These are phyloP conservation scores for Dryadomyces quercivorus DNA, from an alignment of 2,329 filamentous ascomycete genomes.

Conservation along the genomic window DNA sequence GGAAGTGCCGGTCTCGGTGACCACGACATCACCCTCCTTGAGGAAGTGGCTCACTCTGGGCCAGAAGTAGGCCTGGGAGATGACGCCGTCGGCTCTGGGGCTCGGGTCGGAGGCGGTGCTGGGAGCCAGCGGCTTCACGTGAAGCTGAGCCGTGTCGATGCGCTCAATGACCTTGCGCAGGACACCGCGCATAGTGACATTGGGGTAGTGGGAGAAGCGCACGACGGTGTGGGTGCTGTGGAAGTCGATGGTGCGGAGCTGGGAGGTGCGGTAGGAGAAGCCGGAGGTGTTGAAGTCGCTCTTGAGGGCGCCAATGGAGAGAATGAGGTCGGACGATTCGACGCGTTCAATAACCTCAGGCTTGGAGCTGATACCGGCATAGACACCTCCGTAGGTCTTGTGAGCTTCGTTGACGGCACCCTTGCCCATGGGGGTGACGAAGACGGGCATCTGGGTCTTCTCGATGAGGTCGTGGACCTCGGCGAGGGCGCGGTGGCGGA, in stretches of 20 bases:
- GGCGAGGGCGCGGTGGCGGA: slow-evolving; percentile 59
- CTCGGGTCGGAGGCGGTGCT: slow-evolving; percentile 30
- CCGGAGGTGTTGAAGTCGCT: slow-evolving; percentile 75
- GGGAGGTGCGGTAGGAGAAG: slow-evolving; percentile 67
- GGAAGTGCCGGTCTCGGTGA: slow-evolving; percentile 79
- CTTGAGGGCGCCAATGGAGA: slow-evolving; percentile 55
- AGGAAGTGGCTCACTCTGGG: slow-evolving; percentile 13
- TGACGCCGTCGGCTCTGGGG: slow-evolving; percentile 7
- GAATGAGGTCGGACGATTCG: slow-evolving; percentile 57
- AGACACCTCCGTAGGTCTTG: slow-evolving; percentile 70
- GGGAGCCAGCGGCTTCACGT: slow-evolving; percentile 36
- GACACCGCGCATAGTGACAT: slow-evolving; percentile 66
- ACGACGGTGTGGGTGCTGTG: slow-evolving; percentile 64
- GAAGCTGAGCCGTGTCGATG: slow-evolving; percentile 45
- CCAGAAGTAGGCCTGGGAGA: slow-evolving; percentile 14
- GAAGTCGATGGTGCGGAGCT: slow-evolving; percentile 70
- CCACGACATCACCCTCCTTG: slow-evolving; percentile 55
- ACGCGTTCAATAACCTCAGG: slow-evolving; percentile 50
- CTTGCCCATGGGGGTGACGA: slow-evolving; percentile 87
- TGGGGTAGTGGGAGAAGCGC: slow-evolving; percentile 66
- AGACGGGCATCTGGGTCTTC: slow-evolving; percentile 65
- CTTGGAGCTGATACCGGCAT: slow-evolving; percentile 66
- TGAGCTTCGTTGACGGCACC: slow-evolving; percentile 67
- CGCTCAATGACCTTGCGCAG: slow-evolving; percentile 56
- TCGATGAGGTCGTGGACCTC: slow-evolving; percentile 63